Conservation (phyloP, 306 rosid genomes). For the Cyclanthera cordifolia region DNA sequence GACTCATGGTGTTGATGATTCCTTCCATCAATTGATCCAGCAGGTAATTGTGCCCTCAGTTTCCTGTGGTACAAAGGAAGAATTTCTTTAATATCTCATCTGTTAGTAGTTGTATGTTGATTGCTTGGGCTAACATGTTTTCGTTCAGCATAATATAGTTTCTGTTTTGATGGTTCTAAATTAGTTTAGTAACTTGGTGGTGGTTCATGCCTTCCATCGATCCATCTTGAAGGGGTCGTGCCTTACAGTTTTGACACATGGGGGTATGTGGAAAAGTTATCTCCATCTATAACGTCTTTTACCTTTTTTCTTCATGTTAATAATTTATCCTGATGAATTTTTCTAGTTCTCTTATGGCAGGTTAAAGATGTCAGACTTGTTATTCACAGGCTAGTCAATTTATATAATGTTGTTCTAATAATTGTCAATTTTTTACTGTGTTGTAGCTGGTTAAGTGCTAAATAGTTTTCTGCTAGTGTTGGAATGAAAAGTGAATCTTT, state of each 20-base stretch:
- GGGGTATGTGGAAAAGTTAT: conserved; percentile 29
- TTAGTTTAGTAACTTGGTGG: neutral
- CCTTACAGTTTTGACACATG: conserved; percentile 24
- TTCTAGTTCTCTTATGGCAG: conserved; percentile 45
- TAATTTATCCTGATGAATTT: conserved; percentile 18
- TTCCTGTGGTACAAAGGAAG: conserved; percentile 25
- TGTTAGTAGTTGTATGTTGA: conserved; percentile 7
- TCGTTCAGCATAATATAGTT: neutral
- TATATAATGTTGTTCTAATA: neutral
- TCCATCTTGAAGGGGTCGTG: conserved; percentile 10
- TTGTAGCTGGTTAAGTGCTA: neutral
- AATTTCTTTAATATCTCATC: conserved; percentile 2
- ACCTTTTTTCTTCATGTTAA: conserved; percentile 2
- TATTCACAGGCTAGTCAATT: conserved; percentile 10
- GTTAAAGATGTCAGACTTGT: conserved; percentile 33
- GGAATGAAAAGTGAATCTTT: neutral
- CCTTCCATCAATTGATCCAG: conserved; percentile 22
- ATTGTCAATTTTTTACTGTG: neutral
- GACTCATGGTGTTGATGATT: conserved; percentile 22
- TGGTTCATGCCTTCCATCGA: conserved; percentile 13
- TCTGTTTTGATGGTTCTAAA: neutral
- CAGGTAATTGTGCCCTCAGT: conserved; percentile 37
- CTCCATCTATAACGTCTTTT: conserved; percentile 5
- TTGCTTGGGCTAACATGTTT: conserved; percentile 12
- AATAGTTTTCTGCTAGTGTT: neutral